Evolutionary conservation across 2,329 filamentous ascomycete species (phyloP), one percentile per base, ranked within the genome.

Genomic region (Myriosclerotinia duriaeana): DNA sequence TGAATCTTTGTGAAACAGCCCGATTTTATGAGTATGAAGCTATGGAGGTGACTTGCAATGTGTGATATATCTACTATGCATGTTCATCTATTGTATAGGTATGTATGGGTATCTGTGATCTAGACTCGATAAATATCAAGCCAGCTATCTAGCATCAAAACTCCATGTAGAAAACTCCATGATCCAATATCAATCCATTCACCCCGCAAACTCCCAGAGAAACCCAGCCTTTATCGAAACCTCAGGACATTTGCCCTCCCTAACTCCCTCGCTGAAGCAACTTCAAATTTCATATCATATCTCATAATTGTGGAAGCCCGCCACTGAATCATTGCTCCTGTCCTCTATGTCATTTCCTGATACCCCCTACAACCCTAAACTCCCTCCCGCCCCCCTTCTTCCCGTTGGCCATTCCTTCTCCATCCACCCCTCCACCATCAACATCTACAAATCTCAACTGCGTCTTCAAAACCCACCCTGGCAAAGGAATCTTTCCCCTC

Each of bases 391-490:
- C 84, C 14, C 87, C 92, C 0, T 60, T 48, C 30, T 60, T 38
- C 7, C 42, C 56, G 6, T 34, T 30, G 8, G 40, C 92, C 97
- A 76, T 91, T 96, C 73, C 84, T 86, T 0, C 98, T 98, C 78
- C 80, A 98, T 30, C 77, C 4, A 59, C 56, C 12, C 42, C 56
- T 5, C 56, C 42, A 0, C 56, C 56, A 22, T 97, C 61, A 0
- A 64, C 17, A 64, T 64, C 61, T 26, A 64, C 63, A 65, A 50
- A 58, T 7, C 53, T 42, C 5, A 65, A 60, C 0, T 60, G 53
- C 1, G 63, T 50, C 9, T 30, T 17, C 14, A 59, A n/a, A 5
- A 58, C 53, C 42, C 30, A 20, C 3, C 26, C 42, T 8, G 53
- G 53, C 3, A 65, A 50, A 7, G 53, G 53, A 22, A 65, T 58